These are phyloP conservation scores for Plasmopara muralis DNA, from an alignment of 352 stramenopile genomes.

Conservation along the genomic window DNA sequence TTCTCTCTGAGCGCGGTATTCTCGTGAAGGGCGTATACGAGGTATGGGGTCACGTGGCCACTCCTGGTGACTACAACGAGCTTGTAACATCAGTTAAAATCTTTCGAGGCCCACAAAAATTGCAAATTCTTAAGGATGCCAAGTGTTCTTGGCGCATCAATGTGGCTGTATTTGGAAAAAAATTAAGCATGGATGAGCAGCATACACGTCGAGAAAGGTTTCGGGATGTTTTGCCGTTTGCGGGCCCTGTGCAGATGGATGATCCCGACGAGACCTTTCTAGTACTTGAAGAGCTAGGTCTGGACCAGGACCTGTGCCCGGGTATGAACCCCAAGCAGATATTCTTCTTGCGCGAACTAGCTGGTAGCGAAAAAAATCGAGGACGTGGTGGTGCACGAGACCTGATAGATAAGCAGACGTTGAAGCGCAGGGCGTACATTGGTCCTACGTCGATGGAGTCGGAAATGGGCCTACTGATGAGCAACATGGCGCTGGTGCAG, in stretches of 20 bases:
- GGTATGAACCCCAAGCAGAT: constrained; percentile 45
- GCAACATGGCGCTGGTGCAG: constrained; percentile 73
- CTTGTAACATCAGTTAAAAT: constrained; percentile 39
- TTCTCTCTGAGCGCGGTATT: constrained; percentile 71
- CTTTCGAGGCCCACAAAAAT: constrained; percentile 35
- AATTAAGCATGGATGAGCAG: constrained; percentile 70
- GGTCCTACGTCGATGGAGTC: constrained; percentile 97
- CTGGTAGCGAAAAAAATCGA: constrained; percentile 66
- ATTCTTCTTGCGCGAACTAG: constrained; percentile 64
- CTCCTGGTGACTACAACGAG: constrained; percentile 33
- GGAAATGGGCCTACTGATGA: constrained; percentile 96
- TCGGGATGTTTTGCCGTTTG: constrained; percentile 49
- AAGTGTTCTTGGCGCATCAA: constrained; percentile 67
- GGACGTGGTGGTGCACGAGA: constrained; percentile 61
- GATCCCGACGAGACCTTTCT: constrained; percentile 62
- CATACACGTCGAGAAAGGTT: constrained; percentile 42
- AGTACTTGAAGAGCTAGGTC: constrained; percentile 65
- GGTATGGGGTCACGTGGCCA: constrained; percentile 46
- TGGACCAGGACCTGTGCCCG: constrained; percentile 38
- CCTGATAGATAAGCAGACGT: constrained; percentile 86
- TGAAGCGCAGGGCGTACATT: constrained; percentile 94
- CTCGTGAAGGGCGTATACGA: constrained; percentile 82
- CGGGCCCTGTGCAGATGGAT: constrained; percentile 64
- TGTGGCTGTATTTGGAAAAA: constrained; percentile 72
- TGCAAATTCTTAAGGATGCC: constrained; percentile 36